Percentiles rank a stretch among this genome's conserved stretches.
These are phyloP conservation scores for Rhodotorula diobovata DNA, from an alignment of 768 basidiomycete species.

Conservation along the genomic window DNA sequence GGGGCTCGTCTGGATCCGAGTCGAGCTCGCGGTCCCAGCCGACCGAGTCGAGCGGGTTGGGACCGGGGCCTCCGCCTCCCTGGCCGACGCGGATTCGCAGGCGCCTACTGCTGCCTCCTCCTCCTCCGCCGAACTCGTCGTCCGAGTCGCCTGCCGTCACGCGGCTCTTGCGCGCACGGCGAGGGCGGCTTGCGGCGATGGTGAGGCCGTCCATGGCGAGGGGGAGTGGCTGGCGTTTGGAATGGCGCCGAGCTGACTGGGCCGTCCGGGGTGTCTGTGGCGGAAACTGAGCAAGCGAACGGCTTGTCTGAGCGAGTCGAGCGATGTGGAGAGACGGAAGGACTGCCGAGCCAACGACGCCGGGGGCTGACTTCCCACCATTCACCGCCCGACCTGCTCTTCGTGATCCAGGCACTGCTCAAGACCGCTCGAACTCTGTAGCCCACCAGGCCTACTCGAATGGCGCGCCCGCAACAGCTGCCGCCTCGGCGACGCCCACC, in stretches of 20 bases:
- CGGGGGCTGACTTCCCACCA: no score
- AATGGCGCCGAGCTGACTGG: not conserved
- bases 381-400: no score
- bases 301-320: no score
- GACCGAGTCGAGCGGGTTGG: slow-evolving; percentile 47
- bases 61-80: not conserved
- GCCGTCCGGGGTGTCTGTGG: no score
- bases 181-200: slow-evolving; percentile 21
- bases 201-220: not conserved
- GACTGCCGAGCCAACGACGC: no score
- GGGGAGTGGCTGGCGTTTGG: not conserved
- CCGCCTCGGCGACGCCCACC: no score
- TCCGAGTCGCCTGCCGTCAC: slow-evolving; percentile 1
- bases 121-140: slow-evolving; percentile 22
- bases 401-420: no score
- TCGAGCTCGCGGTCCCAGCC: slow-evolving; percentile 94
- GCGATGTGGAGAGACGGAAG: no score
- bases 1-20: slow-evolving; percentile 82
- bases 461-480: no score
- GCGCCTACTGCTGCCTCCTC: slow-evolving; percentile 1
- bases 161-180: slow-evolving; percentile 7
- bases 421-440: no score
- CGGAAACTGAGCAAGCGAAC: no score
- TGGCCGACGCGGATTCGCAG: slow-evolving; percentile 15
- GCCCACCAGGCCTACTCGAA: not conserved